phyloP scores from a whole-genome alignment of 1,139 yeast genomes.

The Debaryomyces nepalensis region DNA sequence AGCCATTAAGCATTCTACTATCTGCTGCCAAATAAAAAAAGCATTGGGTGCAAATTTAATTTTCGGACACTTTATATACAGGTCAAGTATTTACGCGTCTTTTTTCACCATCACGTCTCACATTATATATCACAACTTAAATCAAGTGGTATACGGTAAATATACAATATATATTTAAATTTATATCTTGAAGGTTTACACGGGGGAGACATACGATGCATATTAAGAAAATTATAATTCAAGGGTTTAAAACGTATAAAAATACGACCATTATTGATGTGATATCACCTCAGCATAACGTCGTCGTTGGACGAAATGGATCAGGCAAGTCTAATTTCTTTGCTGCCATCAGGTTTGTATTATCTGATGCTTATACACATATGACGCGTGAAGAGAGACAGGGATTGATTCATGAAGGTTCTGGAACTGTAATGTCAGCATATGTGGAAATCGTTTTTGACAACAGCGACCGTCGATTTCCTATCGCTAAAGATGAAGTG shows the following conservation, averaged over 20 bases:
- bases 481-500: conserved; percentile 69
- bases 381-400: conserved; percentile 90
- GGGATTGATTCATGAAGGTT: conserved; percentile 86
- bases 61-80: neutral
- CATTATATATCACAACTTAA: neutral
- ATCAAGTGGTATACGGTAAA: conserved; percentile 3
- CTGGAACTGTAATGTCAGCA: conserved; percentile 92
- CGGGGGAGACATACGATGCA: conserved; percentile 31
- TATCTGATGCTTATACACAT: conserved; percentile 88
- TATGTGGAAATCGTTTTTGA: conserved; percentile 90
- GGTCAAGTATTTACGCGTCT: conserved; percentile 6
- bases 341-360: conserved; percentile 91
- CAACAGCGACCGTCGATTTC: conserved; percentile 76
- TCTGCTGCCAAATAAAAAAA: too few relatives aligned
- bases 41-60: conserved; percentile 8
- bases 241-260: conserved; percentile 94
- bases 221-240: conserved; percentile 63
- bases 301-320: conserved; percentile 94
- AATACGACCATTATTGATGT: conserved; percentile 78
- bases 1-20: too few relatives aligned
- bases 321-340: conserved; percentile 96
- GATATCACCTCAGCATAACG: conserved; percentile 82
- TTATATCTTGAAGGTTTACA: conserved; percentile 1
- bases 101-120: conserved; percentile 2
- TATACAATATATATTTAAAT: neutral